These are phyloP conservation scores for Rosa multiflora DNA, from an alignment of 306 rosid genomes.

Conservation along the genomic window DNA sequence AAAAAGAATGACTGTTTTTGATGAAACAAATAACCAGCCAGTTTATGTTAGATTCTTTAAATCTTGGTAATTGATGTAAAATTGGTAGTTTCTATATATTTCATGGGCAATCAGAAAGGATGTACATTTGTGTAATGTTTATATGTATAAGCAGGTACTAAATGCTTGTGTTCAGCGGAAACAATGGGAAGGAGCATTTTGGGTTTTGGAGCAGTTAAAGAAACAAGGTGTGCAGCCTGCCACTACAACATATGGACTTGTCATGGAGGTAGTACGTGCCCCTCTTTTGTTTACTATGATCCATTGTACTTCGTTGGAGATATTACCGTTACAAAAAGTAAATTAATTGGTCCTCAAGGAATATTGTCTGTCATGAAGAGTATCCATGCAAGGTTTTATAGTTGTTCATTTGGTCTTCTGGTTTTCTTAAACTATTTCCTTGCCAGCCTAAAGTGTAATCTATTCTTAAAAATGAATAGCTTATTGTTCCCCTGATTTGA, in stretches of 20 bases:
- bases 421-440: background rate
- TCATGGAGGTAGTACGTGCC: slow-evolving; percentile 76
- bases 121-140: background rate
- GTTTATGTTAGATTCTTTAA: background rate
- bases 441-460: background rate
- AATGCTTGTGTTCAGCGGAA: slow-evolving; percentile 78
- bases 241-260: slow-evolving; percentile 76
- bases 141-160: slow-evolving; percentile 58
- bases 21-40: background rate
- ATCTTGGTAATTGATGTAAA: background rate
- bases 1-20: background rate
- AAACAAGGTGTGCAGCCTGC: slow-evolving; percentile 52
- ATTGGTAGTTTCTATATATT: background rate
- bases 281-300: slow-evolving; percentile 21
- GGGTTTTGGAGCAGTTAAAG: slow-evolving; percentile 93
- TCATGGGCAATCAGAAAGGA: background rate
- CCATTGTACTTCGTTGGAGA: background rate
- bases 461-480: background rate
- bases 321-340: background rate
- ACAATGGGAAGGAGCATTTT: slow-evolving; percentile 97
- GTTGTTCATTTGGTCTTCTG: background rate
- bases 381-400: background rate
- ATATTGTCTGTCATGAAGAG: background rate
- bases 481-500: background rate
- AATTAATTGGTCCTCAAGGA: background rate